A percentile compares a stretch with the other conserved stretches of the same genome.
These are phyloP conservation scores for Ophiostoma triangulosporum DNA, from an alignment of 2,329 filamentous ascomycete genomes.

Conservation along the genomic window DNA sequence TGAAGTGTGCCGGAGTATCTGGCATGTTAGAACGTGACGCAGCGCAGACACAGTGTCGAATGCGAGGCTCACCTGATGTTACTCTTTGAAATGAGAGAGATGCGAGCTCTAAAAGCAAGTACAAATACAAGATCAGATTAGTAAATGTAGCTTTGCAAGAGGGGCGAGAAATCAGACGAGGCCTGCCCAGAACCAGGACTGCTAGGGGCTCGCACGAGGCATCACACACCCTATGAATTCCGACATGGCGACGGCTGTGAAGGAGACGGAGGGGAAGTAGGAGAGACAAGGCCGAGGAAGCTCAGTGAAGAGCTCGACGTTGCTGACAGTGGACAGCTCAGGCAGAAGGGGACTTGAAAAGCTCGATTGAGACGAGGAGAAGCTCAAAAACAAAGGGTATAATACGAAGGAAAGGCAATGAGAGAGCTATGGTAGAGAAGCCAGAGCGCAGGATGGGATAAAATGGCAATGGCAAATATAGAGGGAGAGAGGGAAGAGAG, in stretches of 20 bases:
- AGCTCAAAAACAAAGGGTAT: neutral
- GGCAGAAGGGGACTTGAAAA: neutral
- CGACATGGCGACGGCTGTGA: conserved; percentile 9
- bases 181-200: neutral
- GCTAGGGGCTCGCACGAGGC: neutral
- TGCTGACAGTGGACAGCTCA: too few species aligned
- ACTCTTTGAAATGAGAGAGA: conserved; percentile 15
- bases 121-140: neutral
- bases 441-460: too few species aligned
- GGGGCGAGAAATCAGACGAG: neutral
- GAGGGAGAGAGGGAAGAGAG: neutral
- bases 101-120: conserved; percentile 12
- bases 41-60: neutral
- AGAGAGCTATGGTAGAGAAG: neutral
- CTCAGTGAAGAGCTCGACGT: neutral
- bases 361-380: neutral
- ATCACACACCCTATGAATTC: conserved; percentile 13
- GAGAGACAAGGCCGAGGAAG: neutral
- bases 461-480: neutral
- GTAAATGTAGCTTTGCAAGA: neutral
- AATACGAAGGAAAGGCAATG: neutral
- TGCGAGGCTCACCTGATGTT: conserved; percentile 12
- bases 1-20: conserved; percentile 94
- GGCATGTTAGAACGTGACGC: conserved; percentile 3
- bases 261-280: neutral